Conservation (phyloP, 1,139 yeast genomes). For the Candida glucosophila region DNA sequence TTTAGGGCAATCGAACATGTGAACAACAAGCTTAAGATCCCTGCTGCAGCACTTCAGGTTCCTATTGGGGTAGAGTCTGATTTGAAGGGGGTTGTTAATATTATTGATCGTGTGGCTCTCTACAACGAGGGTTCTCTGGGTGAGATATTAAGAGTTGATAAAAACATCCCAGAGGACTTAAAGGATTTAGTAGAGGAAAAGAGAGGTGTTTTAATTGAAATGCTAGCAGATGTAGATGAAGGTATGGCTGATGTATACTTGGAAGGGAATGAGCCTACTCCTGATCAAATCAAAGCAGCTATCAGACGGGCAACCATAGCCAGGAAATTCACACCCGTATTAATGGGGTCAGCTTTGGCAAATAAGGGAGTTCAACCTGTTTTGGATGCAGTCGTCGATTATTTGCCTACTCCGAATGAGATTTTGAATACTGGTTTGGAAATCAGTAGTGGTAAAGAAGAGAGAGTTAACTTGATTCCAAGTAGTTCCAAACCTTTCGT, state of each 20-base stretch:
- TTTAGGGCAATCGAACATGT: constrained; percentile 91
- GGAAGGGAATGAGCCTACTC: constrained; percentile 83
- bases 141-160: constrained; percentile 52
- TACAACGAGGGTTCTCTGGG: constrained; percentile 94
- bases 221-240: constrained; percentile 95
- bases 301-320: constrained; percentile 96
- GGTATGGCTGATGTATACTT: constrained; percentile 89
- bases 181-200: constrained; percentile 74
- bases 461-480: constrained; percentile 68
- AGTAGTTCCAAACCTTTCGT: constrained; percentile 75
- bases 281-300: constrained; percentile 75
- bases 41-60: constrained; percentile 97
- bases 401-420: constrained; percentile 91
- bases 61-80: constrained; percentile 92
- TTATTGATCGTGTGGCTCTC: constrained; percentile 77
- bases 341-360: constrained; percentile 98
- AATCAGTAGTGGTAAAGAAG: constrained; percentile 41
- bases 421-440: constrained; percentile 86
- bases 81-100: constrained; percentile 82
- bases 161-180: constrained; percentile 68
- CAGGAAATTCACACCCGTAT: constrained; percentile 93
- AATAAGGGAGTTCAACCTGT: constrained; percentile 94
- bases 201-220: constrained; percentile 77
- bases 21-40: constrained; percentile 74
- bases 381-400: constrained; percentile 92